Percentiles rank a stretch among this genome's conserved stretches.
phyloP scores from a whole-genome alignment of 2,329 filamentous ascomycete species.

The Fusarium clavum region DNA sequence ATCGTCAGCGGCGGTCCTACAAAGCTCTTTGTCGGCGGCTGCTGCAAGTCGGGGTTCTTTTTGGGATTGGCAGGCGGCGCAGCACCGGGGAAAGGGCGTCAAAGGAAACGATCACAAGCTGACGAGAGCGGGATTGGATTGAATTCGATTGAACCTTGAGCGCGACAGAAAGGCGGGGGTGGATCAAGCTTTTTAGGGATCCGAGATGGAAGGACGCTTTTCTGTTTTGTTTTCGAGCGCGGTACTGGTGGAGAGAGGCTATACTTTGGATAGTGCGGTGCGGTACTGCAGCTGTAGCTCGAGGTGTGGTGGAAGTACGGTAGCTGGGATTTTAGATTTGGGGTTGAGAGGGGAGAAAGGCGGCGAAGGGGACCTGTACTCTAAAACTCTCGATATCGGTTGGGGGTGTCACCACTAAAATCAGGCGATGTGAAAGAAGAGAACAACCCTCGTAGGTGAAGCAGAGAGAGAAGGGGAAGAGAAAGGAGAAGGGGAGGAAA shows the following conservation, averaged over 20 bases:
- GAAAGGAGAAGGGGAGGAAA: not conserved
- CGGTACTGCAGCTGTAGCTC: not conserved
- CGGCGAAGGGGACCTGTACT: slow-evolving; percentile 6
- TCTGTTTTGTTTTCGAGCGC: slow-evolving; percentile 4
- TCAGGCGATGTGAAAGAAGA: not conserved
- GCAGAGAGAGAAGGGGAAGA: slow-evolving; percentile 1
- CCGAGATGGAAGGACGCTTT: slow-evolving; percentile 19
- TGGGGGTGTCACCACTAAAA: not conserved
- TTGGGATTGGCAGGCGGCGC: slow-evolving; percentile 21
- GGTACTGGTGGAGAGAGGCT: slow-evolving; percentile 7
- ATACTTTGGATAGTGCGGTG: slow-evolving; percentile 3
- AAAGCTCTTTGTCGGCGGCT: slow-evolving; percentile 29
- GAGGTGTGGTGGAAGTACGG: not conserved
- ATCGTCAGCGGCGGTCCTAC: slow-evolving; percentile 27
- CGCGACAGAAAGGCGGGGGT: slow-evolving; percentile 31
- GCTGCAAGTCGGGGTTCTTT: slow-evolving; percentile 2
- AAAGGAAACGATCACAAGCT: slow-evolving; percentile 16
- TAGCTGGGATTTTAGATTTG: not conserved
- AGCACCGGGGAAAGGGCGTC: slow-evolving; percentile 17
- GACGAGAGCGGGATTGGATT: slow-evolving; percentile 17
- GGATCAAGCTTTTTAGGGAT: slow-evolving; percentile 22
- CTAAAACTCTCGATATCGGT: slow-evolving; percentile 1
- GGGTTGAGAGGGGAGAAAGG: slow-evolving; percentile 7
- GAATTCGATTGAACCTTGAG: slow-evolving; percentile 3
- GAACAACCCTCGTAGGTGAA: slow-evolving; percentile 1